Conservation (phyloP, 306 rosid species). For the Pyrus betulifolia region DNA sequence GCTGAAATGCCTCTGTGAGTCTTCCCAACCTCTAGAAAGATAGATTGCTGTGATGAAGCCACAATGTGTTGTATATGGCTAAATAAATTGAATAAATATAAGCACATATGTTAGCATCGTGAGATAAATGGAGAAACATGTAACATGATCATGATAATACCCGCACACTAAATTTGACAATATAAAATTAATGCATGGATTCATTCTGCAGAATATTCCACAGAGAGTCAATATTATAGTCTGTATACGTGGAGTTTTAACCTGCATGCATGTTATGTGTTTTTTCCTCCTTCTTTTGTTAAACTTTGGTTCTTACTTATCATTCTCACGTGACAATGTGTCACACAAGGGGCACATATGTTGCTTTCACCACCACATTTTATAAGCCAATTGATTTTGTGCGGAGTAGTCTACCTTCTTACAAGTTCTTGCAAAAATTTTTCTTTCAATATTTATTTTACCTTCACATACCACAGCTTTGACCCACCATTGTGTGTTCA, state of each 20-base stretch:
- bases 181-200: background rate
- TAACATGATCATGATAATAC: background rate
- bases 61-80: background rate
- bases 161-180: background rate
- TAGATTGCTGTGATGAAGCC: too few relatives aligned
- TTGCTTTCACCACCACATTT: too few relatives aligned
- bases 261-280: background rate
- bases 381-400: too few relatives aligned
- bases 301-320: background rate
- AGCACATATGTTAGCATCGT: background rate
- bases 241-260: background rate
- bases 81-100: background rate
- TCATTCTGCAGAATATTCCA: background rate
- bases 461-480: too few relatives aligned
- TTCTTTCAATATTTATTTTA: too few relatives aligned
- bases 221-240: background rate
- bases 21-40: accelerated
- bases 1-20: too few relatives aligned
- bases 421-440: accelerated
- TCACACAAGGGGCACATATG: background rate
- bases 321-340: background rate
- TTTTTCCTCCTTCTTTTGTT: background rate
- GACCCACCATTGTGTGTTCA: background rate
- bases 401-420: too few relatives aligned
- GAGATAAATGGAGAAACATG: background rate